phyloP scores from a whole-genome alignment of 176 grass and related monocot genomes.

The Aegilops sharonensis region DNA sequence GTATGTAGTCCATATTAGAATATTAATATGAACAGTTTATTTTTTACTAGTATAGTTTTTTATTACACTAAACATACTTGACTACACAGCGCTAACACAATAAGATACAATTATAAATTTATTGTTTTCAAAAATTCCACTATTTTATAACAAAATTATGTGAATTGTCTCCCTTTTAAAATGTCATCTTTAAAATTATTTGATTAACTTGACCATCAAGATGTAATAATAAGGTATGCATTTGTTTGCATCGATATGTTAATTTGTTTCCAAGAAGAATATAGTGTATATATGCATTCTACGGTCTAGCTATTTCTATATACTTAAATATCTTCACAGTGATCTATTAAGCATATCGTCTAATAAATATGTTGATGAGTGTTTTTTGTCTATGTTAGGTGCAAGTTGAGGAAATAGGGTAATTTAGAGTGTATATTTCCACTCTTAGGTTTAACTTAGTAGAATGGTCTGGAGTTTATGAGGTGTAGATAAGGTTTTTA shows the following conservation, averaged over 20 bases:
- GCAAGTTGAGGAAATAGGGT: background rate
- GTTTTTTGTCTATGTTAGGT: background rate
- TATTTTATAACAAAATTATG: no score
- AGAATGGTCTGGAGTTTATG: background rate
- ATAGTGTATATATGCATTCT: background rate
- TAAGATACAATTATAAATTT: no score
- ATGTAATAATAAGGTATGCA: background rate
- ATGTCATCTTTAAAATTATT: background rate
- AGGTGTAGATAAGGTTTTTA: background rate
- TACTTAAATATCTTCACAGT: background rate
- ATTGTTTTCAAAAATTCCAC: no score
- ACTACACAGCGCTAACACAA: no score
- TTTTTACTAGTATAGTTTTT: no score
- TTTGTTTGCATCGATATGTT: background rate
- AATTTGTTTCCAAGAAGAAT: background rate
- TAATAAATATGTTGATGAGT: background rate
- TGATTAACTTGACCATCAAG: background rate
- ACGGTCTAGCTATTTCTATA: background rate
- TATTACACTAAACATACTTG: no score
- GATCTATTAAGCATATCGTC: background rate
- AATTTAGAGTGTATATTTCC: background rate
- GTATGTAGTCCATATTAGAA: no score
- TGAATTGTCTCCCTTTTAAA: no score
- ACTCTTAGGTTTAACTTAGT: background rate
- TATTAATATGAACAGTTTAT: no score